phyloP scores from a whole-genome alignment of 1,139 yeast species.

The Maudiozyma humilis region DNA sequence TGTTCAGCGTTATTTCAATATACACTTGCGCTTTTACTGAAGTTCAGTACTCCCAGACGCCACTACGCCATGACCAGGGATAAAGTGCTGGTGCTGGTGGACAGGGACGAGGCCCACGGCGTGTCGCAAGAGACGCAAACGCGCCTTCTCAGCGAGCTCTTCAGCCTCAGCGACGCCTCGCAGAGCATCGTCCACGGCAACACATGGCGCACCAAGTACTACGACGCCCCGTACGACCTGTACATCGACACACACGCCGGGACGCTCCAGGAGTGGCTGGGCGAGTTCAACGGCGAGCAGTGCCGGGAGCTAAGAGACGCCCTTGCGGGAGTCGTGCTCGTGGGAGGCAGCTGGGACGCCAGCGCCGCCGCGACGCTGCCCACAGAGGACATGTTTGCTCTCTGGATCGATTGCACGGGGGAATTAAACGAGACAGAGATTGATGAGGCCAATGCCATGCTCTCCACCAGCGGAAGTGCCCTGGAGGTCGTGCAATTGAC shows the following conservation, averaged over 20 bases:
- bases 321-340: slow-evolving; percentile 26
- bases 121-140: not conserved
- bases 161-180: not conserved
- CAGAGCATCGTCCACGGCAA: slow-evolving; percentile 16
- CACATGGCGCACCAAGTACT: slow-evolving; percentile 30
- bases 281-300: slow-evolving; percentile 21
- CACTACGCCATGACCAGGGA: not conserved
- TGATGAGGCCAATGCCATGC: not conserved
- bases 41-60: not conserved
- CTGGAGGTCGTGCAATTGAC: slow-evolving; percentile 2
- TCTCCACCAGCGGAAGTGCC: not conserved
- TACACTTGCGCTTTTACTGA: not conserved
- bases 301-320: slow-evolving; percentile 25
- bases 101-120: not conserved
- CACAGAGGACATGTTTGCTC: slow-evolving; percentile 6
- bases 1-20: not conserved
- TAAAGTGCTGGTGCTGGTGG: not conserved
- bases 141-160: not conserved
- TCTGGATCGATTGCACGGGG: slow-evolving; percentile 11
- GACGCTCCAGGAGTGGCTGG: slow-evolving; percentile 22
- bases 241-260: slow-evolving; percentile 28
- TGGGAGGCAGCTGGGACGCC: slow-evolving; percentile 6
- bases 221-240: slow-evolving; percentile 21
- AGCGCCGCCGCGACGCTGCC: not conserved
- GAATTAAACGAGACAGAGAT: not conserved